phyloP scores from a whole-genome alignment of 2,329 filamentous ascomycete genomes.

The Fusarium liriodendri region DNA sequence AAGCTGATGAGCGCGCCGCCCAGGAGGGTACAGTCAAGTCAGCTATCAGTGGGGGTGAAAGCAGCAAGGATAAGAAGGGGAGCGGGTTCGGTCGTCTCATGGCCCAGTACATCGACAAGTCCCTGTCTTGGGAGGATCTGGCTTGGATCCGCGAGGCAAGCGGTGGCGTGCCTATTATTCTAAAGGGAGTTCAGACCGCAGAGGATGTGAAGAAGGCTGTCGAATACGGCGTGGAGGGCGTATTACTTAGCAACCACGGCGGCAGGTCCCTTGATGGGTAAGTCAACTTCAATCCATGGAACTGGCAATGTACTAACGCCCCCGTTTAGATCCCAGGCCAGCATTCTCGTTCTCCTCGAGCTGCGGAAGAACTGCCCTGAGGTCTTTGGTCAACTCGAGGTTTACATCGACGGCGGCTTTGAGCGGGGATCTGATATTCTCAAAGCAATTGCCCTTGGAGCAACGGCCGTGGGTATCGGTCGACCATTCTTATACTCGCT shows the following conservation, averaged over 20 bases:
- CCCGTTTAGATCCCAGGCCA: slow-evolving; percentile 49
- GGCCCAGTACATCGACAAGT: slow-evolving; percentile 61
- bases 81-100: slow-evolving; percentile 63
- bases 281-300: background rate
- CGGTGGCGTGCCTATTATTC: slow-evolving; percentile 58
- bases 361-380: slow-evolving; percentile 60
- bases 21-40: slow-evolving; percentile 55
- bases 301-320: background rate
- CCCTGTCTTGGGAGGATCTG: slow-evolving; percentile 62
- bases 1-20: slow-evolving; percentile 63
- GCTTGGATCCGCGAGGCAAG: slow-evolving; percentile 59
- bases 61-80: slow-evolving; percentile 62
- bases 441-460: slow-evolving; percentile 63
- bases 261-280: slow-evolving; percentile 64
- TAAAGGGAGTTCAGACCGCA: slow-evolving; percentile 66
- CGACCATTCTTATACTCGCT: slow-evolving; percentile 62
- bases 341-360: slow-evolving; percentile 62
- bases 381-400: slow-evolving; percentile 59
- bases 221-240: slow-evolving; percentile 60
- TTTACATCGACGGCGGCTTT: slow-evolving; percentile 64
- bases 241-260: slow-evolving; percentile 68
- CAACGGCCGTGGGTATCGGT: slow-evolving; percentile 64
- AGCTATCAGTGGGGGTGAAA: slow-evolving; percentile 52
- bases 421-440: slow-evolving; percentile 64
- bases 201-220: slow-evolving; percentile 63